Conservation (phyloP, 352 stramenopile genomes). For the Phytophthora vignae region DNA sequence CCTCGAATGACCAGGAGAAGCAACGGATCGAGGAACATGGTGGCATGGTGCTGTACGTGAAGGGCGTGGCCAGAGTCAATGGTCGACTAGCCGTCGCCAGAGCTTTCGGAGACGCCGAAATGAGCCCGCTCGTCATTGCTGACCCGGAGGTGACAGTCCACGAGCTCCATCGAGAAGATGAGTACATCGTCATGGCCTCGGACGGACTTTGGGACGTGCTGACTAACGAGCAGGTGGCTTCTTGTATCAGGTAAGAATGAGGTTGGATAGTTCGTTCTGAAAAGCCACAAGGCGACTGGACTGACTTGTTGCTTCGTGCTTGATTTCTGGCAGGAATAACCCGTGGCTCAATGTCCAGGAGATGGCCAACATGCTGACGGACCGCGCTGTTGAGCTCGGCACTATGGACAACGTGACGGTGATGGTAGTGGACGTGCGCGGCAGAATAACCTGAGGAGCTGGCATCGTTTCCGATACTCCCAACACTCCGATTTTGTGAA, state of each 20-base stretch:
- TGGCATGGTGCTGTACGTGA: conserved; percentile 79
- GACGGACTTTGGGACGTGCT: conserved; percentile 84
- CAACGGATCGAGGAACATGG: conserved; percentile 72
- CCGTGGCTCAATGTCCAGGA: conserved; percentile 70
- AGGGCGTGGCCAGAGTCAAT: conserved; percentile 78
- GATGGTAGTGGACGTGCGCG: conserved; percentile 72
- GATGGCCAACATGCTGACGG: conserved; percentile 64
- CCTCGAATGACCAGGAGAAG: conserved; percentile 69
- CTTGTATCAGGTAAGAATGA: conserved; percentile 57
- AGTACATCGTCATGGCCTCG: conserved; percentile 81
- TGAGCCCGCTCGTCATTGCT: conserved; percentile 68
- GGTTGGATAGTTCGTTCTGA: conserved; percentile 15
- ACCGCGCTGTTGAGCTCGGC: conserved; percentile 72
- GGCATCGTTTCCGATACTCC: background rate
- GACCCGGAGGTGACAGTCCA: conserved; percentile 68
- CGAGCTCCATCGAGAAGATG: conserved; percentile 57
- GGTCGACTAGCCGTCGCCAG: conserved; percentile 69
- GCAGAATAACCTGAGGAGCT: conserved; percentile 29
- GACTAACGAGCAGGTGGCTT: conserved; percentile 70
- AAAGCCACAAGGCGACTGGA: conserved; percentile 4
- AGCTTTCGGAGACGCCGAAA: conserved; percentile 75
- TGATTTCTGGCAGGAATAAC: conserved; percentile 52
- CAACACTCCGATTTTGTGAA: conserved; percentile 19
- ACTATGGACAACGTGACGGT: conserved; percentile 85
- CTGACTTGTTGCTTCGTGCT: conserved; percentile 18